Evolutionary conservation across 495 filamentous ascomycete species (phyloP), one percentile per base, ranked within the genome.

Genomic region (Talaromyces trachyspermus): DNA sequence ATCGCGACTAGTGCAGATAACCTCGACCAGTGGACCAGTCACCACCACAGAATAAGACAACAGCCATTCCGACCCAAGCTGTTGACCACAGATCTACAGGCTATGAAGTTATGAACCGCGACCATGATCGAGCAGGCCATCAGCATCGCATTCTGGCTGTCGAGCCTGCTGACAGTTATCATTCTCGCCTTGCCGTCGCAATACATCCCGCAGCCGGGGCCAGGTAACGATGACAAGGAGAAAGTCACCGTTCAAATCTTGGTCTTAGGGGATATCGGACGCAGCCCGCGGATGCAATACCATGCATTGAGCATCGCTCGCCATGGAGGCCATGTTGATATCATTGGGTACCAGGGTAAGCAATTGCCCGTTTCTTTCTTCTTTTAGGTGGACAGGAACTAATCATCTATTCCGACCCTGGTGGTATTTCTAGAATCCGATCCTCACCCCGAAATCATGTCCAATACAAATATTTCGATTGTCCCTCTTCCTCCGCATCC

Each of bases 251-350:
- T 86, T 20, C 88, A 95, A 57, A 78, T 99, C 26, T 75, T 97
- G n/a, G 92, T 99, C 32, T 76, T 99, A n/a, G 92, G 92, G 11
- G 92, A 99, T 58, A 92, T 99, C 64, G 92, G 92, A 19, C 80
- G 89, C 26, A 95, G 89, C 61, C 92, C 92, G 19, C 86, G 92
- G 49, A 99, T 99, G 92, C 92, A 96, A 62, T 96, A 99, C 59
- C 92, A 99, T 78, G 89, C 90, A 17, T 62, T 95, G 50, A 96
- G 91, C 60, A 82, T 97, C 59, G 89, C 91, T 18, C 86, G 79
- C 52, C 81, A 88, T 50, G 88, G 88, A 27, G 86, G 80, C 0
- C 69, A 75, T 25, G 92, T 95, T 12, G 79, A 90, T 55, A 66
- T 99, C 9, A 84, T 97, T 54, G 94, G 92, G 22, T 99, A 95